Evolutionary conservation across 2,329 filamentous ascomycete species (phyloP).

Genomic region (Epichloe sylvatica): DNA sequence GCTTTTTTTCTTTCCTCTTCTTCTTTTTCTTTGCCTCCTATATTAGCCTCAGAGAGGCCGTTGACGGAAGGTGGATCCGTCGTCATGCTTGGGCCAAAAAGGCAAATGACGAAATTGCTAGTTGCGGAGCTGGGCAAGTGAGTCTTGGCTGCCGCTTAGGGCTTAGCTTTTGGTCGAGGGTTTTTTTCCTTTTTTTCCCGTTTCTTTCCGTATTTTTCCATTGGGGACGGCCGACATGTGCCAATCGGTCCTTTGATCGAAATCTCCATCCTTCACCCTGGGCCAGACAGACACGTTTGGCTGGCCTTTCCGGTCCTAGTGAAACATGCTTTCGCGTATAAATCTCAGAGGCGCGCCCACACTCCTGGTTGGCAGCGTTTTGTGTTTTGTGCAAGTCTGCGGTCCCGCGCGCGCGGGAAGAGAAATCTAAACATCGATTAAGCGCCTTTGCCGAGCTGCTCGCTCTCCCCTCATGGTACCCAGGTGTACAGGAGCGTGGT

Average conservation of each 20-base stretch:
- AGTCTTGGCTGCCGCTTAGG: slow-evolving; percentile 10
- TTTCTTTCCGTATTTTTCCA: neutral
- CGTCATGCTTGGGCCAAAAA: neutral
- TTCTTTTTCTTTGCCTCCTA: neutral
- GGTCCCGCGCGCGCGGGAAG: neutral
- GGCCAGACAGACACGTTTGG: too few relatives aligned
- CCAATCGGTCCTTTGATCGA: too few relatives aligned
- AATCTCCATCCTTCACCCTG: too few relatives aligned
- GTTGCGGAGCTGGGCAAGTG: neutral
- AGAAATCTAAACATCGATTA: neutral
- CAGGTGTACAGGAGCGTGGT: too few relatives aligned
- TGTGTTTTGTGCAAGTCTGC: neutral
- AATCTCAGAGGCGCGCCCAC: too few relatives aligned
- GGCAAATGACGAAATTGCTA: neutral
- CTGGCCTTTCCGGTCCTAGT: too few relatives aligned
- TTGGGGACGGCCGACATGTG: neutral
- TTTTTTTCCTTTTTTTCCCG: too few relatives aligned
- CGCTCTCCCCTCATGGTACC: neutral
- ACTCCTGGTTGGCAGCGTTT: neutral
- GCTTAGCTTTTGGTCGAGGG: slow-evolving; percentile 5
- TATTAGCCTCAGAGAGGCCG: too few relatives aligned
- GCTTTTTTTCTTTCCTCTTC: too few relatives aligned
- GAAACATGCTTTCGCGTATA: too few relatives aligned
- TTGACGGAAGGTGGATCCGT: neutral
- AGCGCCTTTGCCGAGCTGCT: slow-evolving; percentile 1